phyloP scores from a whole-genome alignment of 1,139 yeast genomes.

The Suzukiozyma palmioleophila region DNA sequence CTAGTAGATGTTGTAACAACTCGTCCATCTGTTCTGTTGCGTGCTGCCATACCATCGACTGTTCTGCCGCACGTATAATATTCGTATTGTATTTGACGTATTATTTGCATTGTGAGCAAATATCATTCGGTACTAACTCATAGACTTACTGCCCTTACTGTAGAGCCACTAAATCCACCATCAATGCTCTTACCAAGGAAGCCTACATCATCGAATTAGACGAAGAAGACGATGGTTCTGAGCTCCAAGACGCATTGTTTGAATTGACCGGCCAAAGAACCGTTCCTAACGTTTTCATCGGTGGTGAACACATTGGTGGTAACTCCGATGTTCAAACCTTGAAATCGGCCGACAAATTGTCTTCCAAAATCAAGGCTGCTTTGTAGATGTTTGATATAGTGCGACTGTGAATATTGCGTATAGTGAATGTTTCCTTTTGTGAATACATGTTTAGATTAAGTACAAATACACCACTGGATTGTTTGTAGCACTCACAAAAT shows the following conservation, averaged over 20 bases:
- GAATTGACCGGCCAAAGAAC: conserved; percentile 86
- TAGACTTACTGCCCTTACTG: conserved; percentile 67
- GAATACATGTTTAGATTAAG: too few relatives aligned
- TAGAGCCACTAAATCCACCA: conserved; percentile 54
- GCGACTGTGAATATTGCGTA: too few relatives aligned
- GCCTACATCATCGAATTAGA: conserved; percentile 69
- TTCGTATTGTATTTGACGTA: too few relatives aligned
- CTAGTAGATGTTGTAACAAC: too few relatives aligned
- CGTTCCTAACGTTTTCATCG: conserved; percentile 89
- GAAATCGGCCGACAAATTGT: conserved; percentile 33
- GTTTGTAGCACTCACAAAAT: too few relatives aligned
- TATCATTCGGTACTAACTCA: conserved; percentile 17
- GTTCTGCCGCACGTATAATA: too few relatives aligned
- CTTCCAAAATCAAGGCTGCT: conserved; percentile 35
- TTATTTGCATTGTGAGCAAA: too few relatives aligned
- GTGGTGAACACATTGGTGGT: conserved; percentile 92
- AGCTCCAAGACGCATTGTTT: conserved; percentile 70
- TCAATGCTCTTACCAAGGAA: conserved; percentile 47
- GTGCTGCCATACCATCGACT: too few relatives aligned
- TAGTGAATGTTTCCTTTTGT: too few relatives aligned
- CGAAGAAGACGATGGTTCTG: conserved; percentile 35
- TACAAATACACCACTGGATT: background rate
- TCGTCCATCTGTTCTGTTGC: too few relatives aligned
- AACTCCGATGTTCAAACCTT: conserved; percentile 77
- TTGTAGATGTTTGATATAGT: too few relatives aligned